Percentiles rank a stretch among this genome's conserved stretches.
Conservation (phyloP, 495 filamentous ascomycete genomes). For the Acidiella bohemica region DNA sequence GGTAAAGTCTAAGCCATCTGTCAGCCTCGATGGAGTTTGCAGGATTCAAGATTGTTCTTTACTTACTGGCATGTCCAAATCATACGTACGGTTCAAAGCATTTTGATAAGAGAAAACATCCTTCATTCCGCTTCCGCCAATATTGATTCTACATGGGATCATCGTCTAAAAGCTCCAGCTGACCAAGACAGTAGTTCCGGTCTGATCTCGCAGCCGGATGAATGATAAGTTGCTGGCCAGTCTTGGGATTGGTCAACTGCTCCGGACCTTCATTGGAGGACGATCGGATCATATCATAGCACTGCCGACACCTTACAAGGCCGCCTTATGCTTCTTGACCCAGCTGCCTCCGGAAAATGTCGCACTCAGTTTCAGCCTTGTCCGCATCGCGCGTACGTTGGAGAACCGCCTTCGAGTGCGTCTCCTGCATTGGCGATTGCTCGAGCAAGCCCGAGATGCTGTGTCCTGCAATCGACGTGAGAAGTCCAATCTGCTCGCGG, state of each 20-base stretch:
- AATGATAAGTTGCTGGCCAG: constrained; percentile 35
- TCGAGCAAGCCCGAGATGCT: too few relatives aligned
- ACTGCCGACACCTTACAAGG: too few relatives aligned
- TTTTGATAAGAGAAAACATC: constrained; percentile 41
- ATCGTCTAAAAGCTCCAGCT: constrained; percentile 34
- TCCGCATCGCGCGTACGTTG: too few relatives aligned
- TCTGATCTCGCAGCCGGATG: constrained; percentile 37
- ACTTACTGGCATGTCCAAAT: constrained; percentile 34
- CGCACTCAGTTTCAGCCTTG: too few relatives aligned
- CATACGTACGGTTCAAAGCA: constrained; percentile 30
- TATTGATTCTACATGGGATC: constrained; percentile 38
- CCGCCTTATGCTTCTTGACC: too few relatives aligned
- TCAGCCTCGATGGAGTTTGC: neutral
- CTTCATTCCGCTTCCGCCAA: constrained; percentile 34
- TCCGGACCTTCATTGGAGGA: constrained; percentile 40
- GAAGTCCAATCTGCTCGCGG: too few relatives aligned
- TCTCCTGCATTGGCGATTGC: too few relatives aligned
- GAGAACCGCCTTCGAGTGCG: too few relatives aligned
- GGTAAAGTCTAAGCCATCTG: constrained; percentile 21
- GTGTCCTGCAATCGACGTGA: too few relatives aligned
- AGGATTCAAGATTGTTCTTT: neutral
- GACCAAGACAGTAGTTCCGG: constrained; percentile 32
- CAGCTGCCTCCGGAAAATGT: too few relatives aligned
- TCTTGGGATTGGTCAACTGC: constrained; percentile 36
- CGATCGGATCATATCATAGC: too few relatives aligned